Conservation (phyloP, 495 filamentous ascomycete species). For the Cercophora newfieldiana region DNA sequence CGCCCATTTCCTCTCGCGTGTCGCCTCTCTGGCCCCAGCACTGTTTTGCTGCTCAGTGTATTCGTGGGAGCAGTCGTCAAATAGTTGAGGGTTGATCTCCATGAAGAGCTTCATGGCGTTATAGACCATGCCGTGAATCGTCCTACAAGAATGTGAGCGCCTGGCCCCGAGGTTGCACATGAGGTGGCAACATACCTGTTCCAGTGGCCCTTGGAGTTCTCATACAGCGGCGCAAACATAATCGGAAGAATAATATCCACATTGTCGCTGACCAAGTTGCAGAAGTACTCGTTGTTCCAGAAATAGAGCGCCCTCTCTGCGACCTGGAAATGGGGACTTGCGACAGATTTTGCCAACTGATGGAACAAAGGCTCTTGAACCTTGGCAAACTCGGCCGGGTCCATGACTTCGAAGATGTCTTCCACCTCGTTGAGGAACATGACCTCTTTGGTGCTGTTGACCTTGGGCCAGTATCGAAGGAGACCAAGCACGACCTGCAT, state of each 20-base stretch:
- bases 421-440: slow-evolving; percentile 99
- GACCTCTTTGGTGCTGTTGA: slow-evolving; percentile 98
- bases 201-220: slow-evolving; percentile 99
- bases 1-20: slow-evolving; percentile 83
- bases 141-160: slow-evolving; percentile 53
- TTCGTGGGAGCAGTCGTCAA: slow-evolving; percentile 97
- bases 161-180: neutral
- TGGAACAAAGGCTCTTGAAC: slow-evolving; percentile 97
- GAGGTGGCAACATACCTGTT: slow-evolving; percentile 72
- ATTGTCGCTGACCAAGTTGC: slow-evolving; percentile 98
- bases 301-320: slow-evolving; percentile 97
- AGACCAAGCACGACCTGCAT: slow-evolving; percentile 86
- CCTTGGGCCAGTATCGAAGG: slow-evolving; percentile 97
- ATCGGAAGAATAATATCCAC: slow-evolving; percentile 97
- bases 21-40: slow-evolving; percentile 72
- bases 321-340: slow-evolving; percentile 98
- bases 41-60: slow-evolving; percentile 96
- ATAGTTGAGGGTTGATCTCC: slow-evolving; percentile 98
- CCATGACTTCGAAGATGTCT: slow-evolving; percentile 99
- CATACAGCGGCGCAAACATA: slow-evolving; percentile 98
- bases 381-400: slow-evolving; percentile 96
- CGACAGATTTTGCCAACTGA: slow-evolving; percentile 95
- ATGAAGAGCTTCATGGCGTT: slow-evolving; percentile 99
- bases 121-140: slow-evolving; percentile 99
- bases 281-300: slow-evolving; percentile 99